These are phyloP conservation scores for Amanita pseudoporphyria DNA, from an alignment of 768 basidiomycete genomes.

Conservation along the genomic window DNA sequence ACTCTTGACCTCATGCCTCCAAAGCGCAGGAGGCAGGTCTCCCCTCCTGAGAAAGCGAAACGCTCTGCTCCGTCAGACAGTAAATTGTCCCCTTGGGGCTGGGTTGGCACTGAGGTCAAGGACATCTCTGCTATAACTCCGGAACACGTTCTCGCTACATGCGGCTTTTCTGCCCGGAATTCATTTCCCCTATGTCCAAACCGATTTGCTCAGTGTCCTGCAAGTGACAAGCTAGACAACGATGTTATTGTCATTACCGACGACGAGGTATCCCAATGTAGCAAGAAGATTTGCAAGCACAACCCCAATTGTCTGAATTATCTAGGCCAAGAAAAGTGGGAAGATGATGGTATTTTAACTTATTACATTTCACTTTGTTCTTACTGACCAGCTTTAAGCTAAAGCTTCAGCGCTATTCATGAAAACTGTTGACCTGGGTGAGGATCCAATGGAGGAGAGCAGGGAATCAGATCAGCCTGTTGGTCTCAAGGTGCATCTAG, in stretches of 20 bases:
- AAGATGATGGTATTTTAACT: constrained; percentile 45
- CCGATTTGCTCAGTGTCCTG: constrained; percentile 27
- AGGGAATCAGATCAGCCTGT: constrained; percentile 55
- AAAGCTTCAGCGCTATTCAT: constrained; percentile 41
- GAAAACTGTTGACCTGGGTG: constrained; percentile 40
- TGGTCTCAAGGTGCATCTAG: constrained; percentile 54
- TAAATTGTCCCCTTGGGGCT: constrained; percentile 57
- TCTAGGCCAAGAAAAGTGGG: constrained; percentile 78
- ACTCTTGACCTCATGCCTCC: constrained; percentile 32
- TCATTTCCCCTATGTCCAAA: constrained; percentile 46
- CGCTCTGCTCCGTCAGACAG: constrained; percentile 40
- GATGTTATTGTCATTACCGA: constrained; percentile 68
- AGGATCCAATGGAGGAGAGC: constrained; percentile 40
- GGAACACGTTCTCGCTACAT: constrained; percentile 58
- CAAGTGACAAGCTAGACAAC: constrained; percentile 38
- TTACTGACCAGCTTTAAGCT: constrained; percentile 23
- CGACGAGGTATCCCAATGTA: constrained; percentile 48
- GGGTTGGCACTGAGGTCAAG: constrained; percentile 64
- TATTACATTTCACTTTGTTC: background rate
- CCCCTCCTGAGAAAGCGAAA: constrained; percentile 55
- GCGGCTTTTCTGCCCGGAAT: constrained; percentile 51
- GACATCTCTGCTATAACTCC: constrained; percentile 49
- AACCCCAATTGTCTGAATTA: constrained; percentile 87
- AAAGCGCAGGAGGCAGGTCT: constrained; percentile 49
- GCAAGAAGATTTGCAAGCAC: constrained; percentile 52